These are phyloP conservation scores for Triglochin maritima DNA, from an alignment of 106 monocot genomes.

Conservation along the genomic window DNA sequence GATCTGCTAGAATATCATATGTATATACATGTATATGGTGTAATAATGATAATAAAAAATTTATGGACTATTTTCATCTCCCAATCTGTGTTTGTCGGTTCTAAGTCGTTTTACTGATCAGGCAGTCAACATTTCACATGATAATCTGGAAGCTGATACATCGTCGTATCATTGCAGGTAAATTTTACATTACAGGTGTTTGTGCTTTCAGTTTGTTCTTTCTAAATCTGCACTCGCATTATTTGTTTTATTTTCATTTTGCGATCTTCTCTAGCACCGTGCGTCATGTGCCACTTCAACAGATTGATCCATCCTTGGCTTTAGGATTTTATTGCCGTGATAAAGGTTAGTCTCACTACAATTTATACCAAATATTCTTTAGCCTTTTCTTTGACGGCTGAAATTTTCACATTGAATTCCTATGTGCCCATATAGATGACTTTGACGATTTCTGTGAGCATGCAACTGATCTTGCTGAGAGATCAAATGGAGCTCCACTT, in stretches of 20 bases:
- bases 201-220: background rate
- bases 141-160: slow-evolving; percentile 67
- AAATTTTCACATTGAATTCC: background rate
- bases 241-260: background rate
- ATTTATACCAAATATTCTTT: background rate
- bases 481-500: slow-evolving; percentile 73
- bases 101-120: slow-evolving; percentile 9
- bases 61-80: background rate
- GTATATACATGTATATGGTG: background rate
- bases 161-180: slow-evolving; percentile 98
- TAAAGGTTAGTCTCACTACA: slow-evolving; percentile 37
- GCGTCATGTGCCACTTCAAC: slow-evolving; percentile 56
- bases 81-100: background rate
- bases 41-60: background rate
- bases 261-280: slow-evolving; percentile 34
- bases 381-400: background rate
- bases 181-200: background rate
- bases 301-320: slow-evolving; percentile 83
- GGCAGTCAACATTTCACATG: slow-evolving; percentile 49
- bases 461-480: slow-evolving; percentile 52
- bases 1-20: background rate
- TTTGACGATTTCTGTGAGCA: slow-evolving; percentile 79
- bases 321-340: slow-evolving; percentile 93
- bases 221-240: background rate
- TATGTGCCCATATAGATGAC: slow-evolving; percentile 40